Conservation (phyloP, 1,284 basidiomycete species). For the Leccinum fallax region DNA sequence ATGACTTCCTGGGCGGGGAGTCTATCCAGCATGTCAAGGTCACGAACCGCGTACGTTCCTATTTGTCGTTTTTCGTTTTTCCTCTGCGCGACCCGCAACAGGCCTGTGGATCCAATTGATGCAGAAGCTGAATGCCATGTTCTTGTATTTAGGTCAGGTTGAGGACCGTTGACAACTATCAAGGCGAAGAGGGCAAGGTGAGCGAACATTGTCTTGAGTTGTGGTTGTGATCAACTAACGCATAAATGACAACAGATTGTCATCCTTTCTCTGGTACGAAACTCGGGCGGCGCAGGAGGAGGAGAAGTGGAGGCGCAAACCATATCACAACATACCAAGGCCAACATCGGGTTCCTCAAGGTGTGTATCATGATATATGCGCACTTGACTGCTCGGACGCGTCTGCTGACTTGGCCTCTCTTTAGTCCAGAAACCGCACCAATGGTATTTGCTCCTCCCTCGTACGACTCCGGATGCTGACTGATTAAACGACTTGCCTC, state of each 20-base stretch:
- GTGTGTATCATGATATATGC: slow-evolving; percentile 35
- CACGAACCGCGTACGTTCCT: slow-evolving; percentile 45
- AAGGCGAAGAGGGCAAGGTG: slow-evolving; percentile 68
- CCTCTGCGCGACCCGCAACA: background rate
- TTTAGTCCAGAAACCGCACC: slow-evolving; percentile 56
- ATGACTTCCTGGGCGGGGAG: slow-evolving; percentile 28
- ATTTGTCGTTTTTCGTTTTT: background rate
- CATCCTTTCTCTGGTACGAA: slow-evolving; percentile 72
- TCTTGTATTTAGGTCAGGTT: slow-evolving; percentile 52
- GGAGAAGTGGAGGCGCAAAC: slow-evolving; percentile 29
- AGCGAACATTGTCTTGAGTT: background rate
- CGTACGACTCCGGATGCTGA: background rate
- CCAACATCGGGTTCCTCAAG: slow-evolving; percentile 70
- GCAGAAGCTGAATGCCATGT: background rate
- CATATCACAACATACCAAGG: slow-evolving; percentile 27
- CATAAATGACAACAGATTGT: slow-evolving; percentile 45
- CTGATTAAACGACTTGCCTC: background rate
- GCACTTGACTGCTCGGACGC: background rate
- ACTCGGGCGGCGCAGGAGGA: slow-evolving; percentile 51
- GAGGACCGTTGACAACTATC: slow-evolving; percentile 77
- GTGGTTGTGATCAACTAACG: background rate
- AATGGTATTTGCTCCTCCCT: slow-evolving; percentile 41
- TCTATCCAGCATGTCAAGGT: slow-evolving; percentile 50
- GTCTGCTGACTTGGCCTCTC: background rate
- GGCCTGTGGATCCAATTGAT: background rate